Conservation (phyloP, 768 basidiomycete species). For the Lentinula sp. region DNA sequence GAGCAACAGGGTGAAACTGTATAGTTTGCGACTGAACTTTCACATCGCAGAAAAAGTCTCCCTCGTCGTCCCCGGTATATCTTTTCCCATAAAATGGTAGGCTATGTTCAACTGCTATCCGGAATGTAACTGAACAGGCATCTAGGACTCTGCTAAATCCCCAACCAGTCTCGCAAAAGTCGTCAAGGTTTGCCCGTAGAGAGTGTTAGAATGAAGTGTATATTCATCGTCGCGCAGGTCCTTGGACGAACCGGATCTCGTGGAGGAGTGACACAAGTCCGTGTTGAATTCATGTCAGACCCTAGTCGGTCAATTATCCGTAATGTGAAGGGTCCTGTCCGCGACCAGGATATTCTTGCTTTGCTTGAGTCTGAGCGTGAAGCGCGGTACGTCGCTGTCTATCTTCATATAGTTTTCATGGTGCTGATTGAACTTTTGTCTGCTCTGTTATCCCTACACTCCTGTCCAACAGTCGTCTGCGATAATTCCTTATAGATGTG, state of each 20-base stretch:
- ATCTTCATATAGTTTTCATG: background rate
- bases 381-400: conserved; percentile 77
- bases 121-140: background rate
- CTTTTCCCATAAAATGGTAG: conserved; percentile 1
- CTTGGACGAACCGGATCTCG: conserved; percentile 88
- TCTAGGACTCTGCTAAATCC: conserved; percentile 79
- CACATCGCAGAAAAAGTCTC: background rate
- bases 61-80: background rate
- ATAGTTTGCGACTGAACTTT: background rate
- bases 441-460: background rate
- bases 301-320: conserved; percentile 93
- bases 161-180: conserved; percentile 98
- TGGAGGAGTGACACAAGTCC: conserved; percentile 79
- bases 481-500: conserved; percentile 16
- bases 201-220: background rate
- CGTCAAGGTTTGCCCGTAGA: conserved; percentile 65
- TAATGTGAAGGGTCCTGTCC: conserved; percentile 97
- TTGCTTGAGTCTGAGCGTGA: conserved; percentile 98
- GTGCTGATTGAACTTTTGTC: background rate
- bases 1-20: background rate
- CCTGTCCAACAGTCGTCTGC: conserved; percentile 26
- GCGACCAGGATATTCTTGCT: conserved; percentile 94
- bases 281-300: conserved; percentile 99
- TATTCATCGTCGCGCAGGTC: conserved; percentile 47
- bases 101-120: background rate